Evolutionary conservation across 2,329 filamentous ascomycete species (phyloP).

Genomic region (Coleophoma eucalyptorum): DNA sequence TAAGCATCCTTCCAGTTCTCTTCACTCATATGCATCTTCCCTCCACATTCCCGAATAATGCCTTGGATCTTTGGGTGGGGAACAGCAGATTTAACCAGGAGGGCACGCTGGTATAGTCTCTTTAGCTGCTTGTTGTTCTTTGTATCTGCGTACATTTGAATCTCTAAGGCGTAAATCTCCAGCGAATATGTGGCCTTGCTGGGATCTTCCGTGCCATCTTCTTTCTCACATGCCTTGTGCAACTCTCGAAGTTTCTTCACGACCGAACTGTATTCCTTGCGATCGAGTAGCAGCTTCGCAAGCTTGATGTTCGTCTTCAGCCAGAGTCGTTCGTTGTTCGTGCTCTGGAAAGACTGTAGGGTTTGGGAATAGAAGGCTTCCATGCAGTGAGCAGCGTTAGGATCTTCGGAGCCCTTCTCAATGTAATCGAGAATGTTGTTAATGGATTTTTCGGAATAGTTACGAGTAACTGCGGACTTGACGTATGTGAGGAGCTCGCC

Average conservation of each 20-base stretch:
- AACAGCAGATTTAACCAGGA: conserved; percentile 92
- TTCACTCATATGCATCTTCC: conserved; percentile 99
- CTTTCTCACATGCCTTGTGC: conserved; percentile 81
- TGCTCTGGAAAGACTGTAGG: conserved; percentile 90
- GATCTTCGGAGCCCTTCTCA: conserved; percentile 78
- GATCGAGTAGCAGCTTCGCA: conserved; percentile 83
- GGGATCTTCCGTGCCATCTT: conserved; percentile 85
- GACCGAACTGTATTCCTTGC: conserved; percentile 80
- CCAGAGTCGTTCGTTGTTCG: conserved; percentile 96
- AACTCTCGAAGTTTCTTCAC: conserved; percentile 83
- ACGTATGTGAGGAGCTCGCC: conserved; percentile 94
- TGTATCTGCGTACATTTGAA: conserved; percentile 97
- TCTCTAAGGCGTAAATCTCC: conserved; percentile 94
- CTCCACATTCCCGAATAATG: conserved; percentile 96
- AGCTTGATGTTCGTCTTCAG: conserved; percentile 98
- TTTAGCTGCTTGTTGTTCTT: conserved; percentile 98
- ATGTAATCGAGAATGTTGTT: conserved; percentile 99
- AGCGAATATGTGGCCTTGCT: conserved; percentile 95
- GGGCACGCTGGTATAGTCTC: conserved; percentile 82
- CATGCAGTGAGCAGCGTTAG: conserved; percentile 75
- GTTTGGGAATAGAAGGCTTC: conserved; percentile 94
- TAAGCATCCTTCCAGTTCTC: conserved; percentile 98
- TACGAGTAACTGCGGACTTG: conserved; percentile 92
- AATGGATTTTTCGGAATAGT: conserved; percentile 98
- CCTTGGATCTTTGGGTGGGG: conserved; percentile 99